phyloP scores from a whole-genome alignment of 352 stramenopile species.

The Blastocystis sp. region DNA sequence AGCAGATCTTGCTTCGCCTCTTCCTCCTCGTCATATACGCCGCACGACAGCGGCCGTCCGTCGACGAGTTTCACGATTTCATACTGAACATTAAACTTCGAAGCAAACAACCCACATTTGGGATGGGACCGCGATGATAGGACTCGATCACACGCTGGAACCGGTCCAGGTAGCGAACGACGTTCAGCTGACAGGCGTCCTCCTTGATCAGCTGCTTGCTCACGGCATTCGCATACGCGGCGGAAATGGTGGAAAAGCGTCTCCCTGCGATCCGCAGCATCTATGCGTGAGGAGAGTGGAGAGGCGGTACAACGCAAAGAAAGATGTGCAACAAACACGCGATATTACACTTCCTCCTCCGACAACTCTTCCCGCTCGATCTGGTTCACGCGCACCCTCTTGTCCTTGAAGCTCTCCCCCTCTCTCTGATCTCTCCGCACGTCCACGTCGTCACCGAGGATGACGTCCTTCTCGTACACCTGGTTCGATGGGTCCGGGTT shows the following conservation, averaged over 20 bases:
- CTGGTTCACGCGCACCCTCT: conserved; percentile 14
- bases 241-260: conserved; percentile 13
- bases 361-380: conserved; percentile 58
- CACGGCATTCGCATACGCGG: conserved; percentile 12
- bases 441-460: conserved; percentile 17
- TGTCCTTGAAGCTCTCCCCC: neutral
- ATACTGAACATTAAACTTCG: conserved; percentile 5
- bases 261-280: conserved; percentile 5
- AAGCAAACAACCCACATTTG: neutral
- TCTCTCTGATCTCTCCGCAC: neutral
- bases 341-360: conserved; percentile 20
- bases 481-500: conserved; percentile 26
- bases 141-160: conserved; percentile 41
- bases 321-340: neutral
- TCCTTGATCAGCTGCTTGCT: conserved; percentile 48
- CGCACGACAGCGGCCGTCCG: conserved; percentile 48
- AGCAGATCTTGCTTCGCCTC: conserved; percentile 62
- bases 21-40: conserved; percentile 65
- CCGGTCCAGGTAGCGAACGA: conserved; percentile 47
- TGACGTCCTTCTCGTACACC: conserved; percentile 62
- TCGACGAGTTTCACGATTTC: conserved; percentile 20
- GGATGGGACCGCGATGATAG: conserved; percentile 48
- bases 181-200: conserved; percentile 54
- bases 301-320: neutral
- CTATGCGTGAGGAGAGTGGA: neutral